phyloP scores from a whole-genome alignment of 2,329 filamentous ascomycete species.

The Monilinia fructicola region DNA sequence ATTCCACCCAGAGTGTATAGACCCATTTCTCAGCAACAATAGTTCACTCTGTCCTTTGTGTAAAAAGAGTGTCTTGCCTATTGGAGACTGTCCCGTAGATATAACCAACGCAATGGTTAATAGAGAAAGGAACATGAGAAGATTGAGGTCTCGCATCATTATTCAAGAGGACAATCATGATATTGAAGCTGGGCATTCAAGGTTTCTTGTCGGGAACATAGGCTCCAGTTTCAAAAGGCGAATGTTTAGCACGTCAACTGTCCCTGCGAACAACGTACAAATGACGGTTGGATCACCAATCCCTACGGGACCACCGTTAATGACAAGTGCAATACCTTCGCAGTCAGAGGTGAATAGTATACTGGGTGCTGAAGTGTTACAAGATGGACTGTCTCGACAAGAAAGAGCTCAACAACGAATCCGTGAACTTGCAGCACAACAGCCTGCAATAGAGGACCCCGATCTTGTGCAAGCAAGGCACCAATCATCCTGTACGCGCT shows the following conservation, averaged over 20 bases:
- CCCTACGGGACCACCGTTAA: conserved; percentile 26
- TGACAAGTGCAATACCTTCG: conserved; percentile 21
- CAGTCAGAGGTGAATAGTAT: conserved; percentile 17
- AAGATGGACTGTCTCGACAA: conserved; percentile 24
- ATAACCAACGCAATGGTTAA: conserved; percentile 87
- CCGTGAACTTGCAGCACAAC: conserved; percentile 32
- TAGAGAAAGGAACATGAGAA: conserved; percentile 68
- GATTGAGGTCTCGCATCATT: conserved; percentile 38
- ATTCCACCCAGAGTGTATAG: conserved; percentile 89
- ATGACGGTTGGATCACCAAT: conserved; percentile 23
- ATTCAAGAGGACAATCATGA: conserved; percentile 27
- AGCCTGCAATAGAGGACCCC: conserved; percentile 33
- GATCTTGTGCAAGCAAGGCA: conserved; percentile 28
- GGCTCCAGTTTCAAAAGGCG: conserved; percentile 24
- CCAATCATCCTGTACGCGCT: conserved; percentile 31
- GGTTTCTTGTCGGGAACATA: conserved; percentile 24
- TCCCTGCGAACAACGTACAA: conserved; percentile 1
- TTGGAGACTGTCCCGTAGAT: conserved; percentile 59
- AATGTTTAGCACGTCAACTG: conserved; percentile 15
- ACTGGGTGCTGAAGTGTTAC: conserved; percentile 12
- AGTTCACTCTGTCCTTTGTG: conserved; percentile 90
- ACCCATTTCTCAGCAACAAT: conserved; percentile 73
- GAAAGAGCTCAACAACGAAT: conserved; percentile 34
- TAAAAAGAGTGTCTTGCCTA: conserved; percentile 77
- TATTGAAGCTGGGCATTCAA: conserved; percentile 21